A percentile compares a stretch with the other conserved stretches of the same genome.
Conservation (phyloP, 1,284 basidiomycete genomes). For the Apiotrichum montevideense region DNA sequence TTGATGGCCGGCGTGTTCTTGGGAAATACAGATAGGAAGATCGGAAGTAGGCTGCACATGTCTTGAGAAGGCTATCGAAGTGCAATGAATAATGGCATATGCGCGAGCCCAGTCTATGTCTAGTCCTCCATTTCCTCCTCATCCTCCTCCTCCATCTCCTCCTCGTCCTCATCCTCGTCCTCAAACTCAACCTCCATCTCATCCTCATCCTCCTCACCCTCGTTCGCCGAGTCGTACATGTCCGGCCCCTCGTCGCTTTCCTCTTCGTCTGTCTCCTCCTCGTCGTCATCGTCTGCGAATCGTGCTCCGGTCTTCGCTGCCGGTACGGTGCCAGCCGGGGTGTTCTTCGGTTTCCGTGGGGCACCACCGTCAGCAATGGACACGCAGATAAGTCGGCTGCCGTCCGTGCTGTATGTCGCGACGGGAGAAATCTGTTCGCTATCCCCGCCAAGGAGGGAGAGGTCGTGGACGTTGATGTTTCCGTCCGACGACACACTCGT, state of each 20-base stretch:
- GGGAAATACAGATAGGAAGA: too few relatives aligned
- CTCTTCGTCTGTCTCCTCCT: conserved; percentile 18
- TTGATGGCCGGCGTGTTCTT: too few relatives aligned
- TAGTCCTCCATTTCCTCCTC: background rate
- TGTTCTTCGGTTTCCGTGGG: conserved; percentile 13
- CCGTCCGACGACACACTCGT: conserved; percentile 79
- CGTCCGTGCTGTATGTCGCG: conserved; percentile 71
- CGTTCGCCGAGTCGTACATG: conserved; percentile 20
- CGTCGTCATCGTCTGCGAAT: conserved; percentile 24
- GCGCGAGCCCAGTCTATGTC: background rate
- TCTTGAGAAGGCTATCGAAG: too few relatives aligned
- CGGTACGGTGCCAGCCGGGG: conserved; percentile 45
- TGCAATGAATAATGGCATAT: too few relatives aligned
- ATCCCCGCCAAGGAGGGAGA: conserved; percentile 47
- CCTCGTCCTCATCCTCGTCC: conserved; percentile 26
- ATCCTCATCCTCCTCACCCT: conserved; percentile 12
- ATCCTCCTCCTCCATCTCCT: conserved; percentile 46
- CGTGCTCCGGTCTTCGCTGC: conserved; percentile 24
- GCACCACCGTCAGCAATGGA: conserved; percentile 58
- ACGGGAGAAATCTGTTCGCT: conserved; percentile 48
- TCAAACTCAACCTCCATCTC: conserved; percentile 19
- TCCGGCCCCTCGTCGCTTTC: conserved; percentile 19
- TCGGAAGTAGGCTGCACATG: too few relatives aligned
- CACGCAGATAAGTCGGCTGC: conserved; percentile 73
- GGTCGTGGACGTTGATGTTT: conserved; percentile 69